Percentiles rank a stretch among this genome's conserved stretches.
These are phyloP conservation scores for Salisapilia sapeloensis DNA, from an alignment of 352 stramenopile species.

Conservation along the genomic window DNA sequence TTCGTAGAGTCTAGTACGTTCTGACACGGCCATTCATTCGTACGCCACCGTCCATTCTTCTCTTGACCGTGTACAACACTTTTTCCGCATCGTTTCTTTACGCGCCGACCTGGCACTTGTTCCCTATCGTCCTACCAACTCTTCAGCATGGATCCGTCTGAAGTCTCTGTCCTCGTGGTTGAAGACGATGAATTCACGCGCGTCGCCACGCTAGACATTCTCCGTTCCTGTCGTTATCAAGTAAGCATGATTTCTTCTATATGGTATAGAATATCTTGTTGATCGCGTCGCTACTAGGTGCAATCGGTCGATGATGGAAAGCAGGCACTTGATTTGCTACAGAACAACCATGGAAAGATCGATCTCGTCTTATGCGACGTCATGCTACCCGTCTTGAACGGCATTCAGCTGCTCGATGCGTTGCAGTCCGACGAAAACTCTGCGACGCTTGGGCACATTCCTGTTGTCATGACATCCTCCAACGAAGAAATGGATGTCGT, in stretches of 20 bases:
- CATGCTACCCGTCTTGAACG: slow-evolving; percentile 80
- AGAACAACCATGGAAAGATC: slow-evolving; percentile 55
- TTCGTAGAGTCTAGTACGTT: too few species aligned
- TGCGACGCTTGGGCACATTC: slow-evolving; percentile 53
- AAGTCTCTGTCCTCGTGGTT: slow-evolving; percentile 80
- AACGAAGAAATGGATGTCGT: slow-evolving; percentile 85
- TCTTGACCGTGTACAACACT: too few species aligned
- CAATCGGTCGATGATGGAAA: slow-evolving; percentile 72
- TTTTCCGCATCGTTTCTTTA: too few species aligned
- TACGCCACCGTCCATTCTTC: too few species aligned
- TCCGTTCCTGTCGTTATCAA: slow-evolving; percentile 72
- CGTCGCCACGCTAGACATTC: slow-evolving; percentile 80
- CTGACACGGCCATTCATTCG: too few species aligned
- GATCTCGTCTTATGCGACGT: slow-evolving; percentile 82
- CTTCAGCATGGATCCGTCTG: slow-evolving; percentile 66
- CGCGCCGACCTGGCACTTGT: too few species aligned
- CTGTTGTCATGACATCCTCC: slow-evolving; percentile 81
- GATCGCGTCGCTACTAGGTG: too few species aligned
- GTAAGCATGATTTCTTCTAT: too few species aligned
- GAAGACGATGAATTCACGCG: slow-evolving; percentile 83
- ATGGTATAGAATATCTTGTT: too few species aligned
- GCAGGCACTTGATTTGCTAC: slow-evolving; percentile 53
- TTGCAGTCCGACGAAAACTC: slow-evolving; percentile 63
- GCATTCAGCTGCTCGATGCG: slow-evolving; percentile 74
- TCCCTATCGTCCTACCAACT: too few species aligned